Conservation (phyloP, 2,329 filamentous ascomycete genomes). For the Exophiala bonariae region DNA sequence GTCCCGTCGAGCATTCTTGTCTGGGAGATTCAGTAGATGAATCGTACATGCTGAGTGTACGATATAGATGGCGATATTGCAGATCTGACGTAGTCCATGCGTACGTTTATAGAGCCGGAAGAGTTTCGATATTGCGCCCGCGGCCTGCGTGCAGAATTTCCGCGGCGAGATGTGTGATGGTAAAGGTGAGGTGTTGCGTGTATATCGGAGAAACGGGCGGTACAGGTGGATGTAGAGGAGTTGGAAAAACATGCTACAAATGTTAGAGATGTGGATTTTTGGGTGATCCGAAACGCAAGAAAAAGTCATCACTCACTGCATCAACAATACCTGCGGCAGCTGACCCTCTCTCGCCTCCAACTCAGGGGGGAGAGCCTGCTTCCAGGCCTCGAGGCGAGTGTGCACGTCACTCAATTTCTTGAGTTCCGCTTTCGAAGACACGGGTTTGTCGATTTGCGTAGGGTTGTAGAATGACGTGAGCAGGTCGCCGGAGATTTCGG, state of each 20-base stretch:
- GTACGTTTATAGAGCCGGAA: conserved; percentile 90
- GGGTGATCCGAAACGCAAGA: no score
- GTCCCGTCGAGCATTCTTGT: conserved; percentile 86
- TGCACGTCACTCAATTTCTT: conserved; percentile 93
- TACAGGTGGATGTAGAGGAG: conserved; percentile 94
- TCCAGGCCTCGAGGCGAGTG: conserved; percentile 86
- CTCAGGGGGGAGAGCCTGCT: conserved; percentile 77
- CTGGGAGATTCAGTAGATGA: conserved; percentile 86
- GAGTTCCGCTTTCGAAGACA: conserved; percentile 78
- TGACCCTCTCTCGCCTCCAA: conserved; percentile 88
- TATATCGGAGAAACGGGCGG: conserved; percentile 91
- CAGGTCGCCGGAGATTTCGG: conserved; percentile 91
- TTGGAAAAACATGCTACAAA: conserved; percentile 91
- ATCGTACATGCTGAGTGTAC: conserved; percentile 92
- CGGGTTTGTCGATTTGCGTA: conserved; percentile 57
- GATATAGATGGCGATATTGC: conserved; percentile 96
- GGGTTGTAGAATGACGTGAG: conserved; percentile 91
- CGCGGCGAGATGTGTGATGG: conserved; percentile 86
- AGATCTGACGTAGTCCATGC: conserved; percentile 89
- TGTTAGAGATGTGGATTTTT: no score
- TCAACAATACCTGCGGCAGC: conserved; percentile 75
- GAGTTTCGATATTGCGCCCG: conserved; percentile 87
- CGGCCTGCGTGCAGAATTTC: conserved; percentile 86
- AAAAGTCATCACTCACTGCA: conserved; percentile 97
- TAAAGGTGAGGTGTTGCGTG: conserved; percentile 74